A percentile compares a stretch with the other conserved stretches of the same genome.
Conservation (phyloP, 169 alveolate species). For the Babesia sp. region DNA sequence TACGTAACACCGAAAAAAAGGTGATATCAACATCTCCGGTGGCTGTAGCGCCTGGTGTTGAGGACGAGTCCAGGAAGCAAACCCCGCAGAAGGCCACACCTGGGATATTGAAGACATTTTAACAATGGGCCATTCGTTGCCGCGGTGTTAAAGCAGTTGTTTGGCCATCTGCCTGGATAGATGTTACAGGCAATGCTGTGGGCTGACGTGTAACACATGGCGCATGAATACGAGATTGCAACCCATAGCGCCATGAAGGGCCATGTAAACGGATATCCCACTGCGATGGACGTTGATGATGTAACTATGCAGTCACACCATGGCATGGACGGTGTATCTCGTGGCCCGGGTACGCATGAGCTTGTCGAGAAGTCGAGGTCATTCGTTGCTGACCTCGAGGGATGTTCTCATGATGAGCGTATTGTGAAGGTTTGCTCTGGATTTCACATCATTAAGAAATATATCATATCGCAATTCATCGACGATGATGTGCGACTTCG, state of each 20-base stretch:
- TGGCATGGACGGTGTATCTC: neutral
- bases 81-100: neutral
- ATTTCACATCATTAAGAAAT: neutral
- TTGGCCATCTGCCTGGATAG: too few species aligned
- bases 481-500: neutral
- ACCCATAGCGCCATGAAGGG: neutral
- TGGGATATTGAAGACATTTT: neutral
- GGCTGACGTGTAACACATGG: too few species aligned
- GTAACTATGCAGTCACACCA: neutral
- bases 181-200: too few species aligned
- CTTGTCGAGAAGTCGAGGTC: neutral
- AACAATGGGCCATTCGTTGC: neutral
- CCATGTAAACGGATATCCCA: too few species aligned
- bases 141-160: too few species aligned
- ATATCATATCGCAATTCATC: neutral
- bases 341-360: neutral
- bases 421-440: conserved; percentile 1
- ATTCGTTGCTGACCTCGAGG: neutral
- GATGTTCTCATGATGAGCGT: neutral
- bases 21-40: neutral
- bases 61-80: neutral
- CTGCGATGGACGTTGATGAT: neutral
- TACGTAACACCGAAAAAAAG: neutral
- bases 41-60: neutral
- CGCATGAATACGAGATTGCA: neutral